Evolutionary conservation across 306 rosid species (phyloP), one percentile per base, ranked within the genome.

Genomic region (Trifolium pratense): DNA sequence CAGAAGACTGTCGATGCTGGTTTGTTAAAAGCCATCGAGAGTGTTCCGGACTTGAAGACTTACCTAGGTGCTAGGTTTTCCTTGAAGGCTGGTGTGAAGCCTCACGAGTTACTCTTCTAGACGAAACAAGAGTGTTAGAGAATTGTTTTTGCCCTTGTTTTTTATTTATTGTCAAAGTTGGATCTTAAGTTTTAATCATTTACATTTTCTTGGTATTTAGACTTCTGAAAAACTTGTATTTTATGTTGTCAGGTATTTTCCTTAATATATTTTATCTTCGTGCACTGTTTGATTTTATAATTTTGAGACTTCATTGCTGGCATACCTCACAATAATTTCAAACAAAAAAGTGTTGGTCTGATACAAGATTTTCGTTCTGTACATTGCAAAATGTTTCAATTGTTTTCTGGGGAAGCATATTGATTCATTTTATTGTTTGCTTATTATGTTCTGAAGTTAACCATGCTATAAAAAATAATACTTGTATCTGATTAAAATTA

Each of bases 11-110:
- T 91, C 39, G 97, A 91, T 65, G 52, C 85, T 2, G 76, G 81
- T 5, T 78, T 91, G 83, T 25, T 91, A 7, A 87, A 87, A 75
- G 80, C 89, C 74, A 84, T 91, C 0, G 89, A 89, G 68, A 82
- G 76, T 68, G 97, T 87, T 52, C 79, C 95, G 3, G 95, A 89
- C 5, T 80, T 91, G 83, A 87, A 87, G 81, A 58, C 89, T 18
- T 91, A 91, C 71, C 75, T 91, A 43, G 88, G 87, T 46, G 89
- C 95, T 0, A 82, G 97, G 88, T 90, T 76, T 76, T 76, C 80
- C 26, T 58, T 76, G 75, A 76, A 76, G 63, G n/a, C 59, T 2
- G 80, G 80, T 12, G 25, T 58, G 75, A 76, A 76, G 62, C 80
- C 80, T 6, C 80, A 76, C 0, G 80, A 76, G 42, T 42, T 76